A percentile compares a stretch with the other conserved stretches of the same genome.
Evolutionary conservation across 352 stramenopile genomes (phyloP).

Genomic region (Aphanomyces stellatus): DNA sequence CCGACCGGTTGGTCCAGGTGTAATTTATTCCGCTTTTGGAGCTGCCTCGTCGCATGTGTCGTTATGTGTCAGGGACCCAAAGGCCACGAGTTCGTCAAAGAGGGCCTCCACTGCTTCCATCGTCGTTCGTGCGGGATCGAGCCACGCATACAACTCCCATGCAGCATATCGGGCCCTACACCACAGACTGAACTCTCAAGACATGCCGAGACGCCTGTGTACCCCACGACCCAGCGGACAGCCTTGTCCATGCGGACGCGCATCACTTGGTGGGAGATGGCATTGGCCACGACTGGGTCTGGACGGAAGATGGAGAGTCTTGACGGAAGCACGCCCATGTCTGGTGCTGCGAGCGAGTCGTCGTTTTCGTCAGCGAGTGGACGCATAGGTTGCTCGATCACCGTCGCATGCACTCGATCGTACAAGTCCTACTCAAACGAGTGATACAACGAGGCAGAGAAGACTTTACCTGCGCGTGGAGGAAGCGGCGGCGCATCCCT

Average conservation of each 20-base stretch:
- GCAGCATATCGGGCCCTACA: neutral
- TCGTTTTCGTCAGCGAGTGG: too few species aligned
- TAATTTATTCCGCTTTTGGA: too few species aligned
- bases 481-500: neutral
- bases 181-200: too few species aligned
- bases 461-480: neutral
- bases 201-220: too few species aligned
- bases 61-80: neutral
- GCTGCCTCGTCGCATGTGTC: too few species aligned
- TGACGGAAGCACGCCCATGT: too few species aligned
- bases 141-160: conserved; percentile 2
- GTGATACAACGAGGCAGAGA: neutral
- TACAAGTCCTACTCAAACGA: neutral
- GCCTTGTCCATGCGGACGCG: neutral
- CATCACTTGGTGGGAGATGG: neutral
- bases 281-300: neutral
- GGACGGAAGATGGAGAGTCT: neutral
- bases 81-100: neutral
- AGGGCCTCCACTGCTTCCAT: neutral
- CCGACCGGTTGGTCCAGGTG: too few species aligned
- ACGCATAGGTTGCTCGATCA: neutral
- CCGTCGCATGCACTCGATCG: neutral
- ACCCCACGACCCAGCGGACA: neutral
- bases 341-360: too few species aligned
- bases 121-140: neutral